Conservation (phyloP, 768 basidiomycete genomes). For the Favolaschia claudopus region DNA sequence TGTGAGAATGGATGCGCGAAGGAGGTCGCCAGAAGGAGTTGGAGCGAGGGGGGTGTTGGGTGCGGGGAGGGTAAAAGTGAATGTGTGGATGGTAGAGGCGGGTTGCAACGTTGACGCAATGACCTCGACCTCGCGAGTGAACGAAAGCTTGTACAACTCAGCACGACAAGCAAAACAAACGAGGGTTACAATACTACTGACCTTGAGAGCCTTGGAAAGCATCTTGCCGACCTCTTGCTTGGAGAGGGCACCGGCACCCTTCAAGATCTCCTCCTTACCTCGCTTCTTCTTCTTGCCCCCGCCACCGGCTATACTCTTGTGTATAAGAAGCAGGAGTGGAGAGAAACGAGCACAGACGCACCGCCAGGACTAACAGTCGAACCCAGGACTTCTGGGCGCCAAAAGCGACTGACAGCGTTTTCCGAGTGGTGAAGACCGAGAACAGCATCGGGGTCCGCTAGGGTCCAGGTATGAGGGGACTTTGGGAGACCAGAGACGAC, state of each 20-base stretch:
- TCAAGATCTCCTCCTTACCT: constrained; percentile 71
- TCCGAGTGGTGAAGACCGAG: constrained; percentile 83
- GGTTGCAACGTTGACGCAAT: constrained; percentile 96
- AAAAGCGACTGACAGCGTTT: constrained; percentile 88
- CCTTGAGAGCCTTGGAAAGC: constrained; percentile 91
- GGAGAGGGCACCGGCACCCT: constrained; percentile 80
- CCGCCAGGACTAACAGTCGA: constrained; percentile 82
- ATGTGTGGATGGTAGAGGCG: constrained; percentile 90
- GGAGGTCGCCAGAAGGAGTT: constrained; percentile 71
- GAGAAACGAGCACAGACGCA: not conserved
- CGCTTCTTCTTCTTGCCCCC: constrained; percentile 74
- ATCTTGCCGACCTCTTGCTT: constrained; percentile 91
- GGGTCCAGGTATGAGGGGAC: constrained; percentile 89
- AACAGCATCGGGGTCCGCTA: constrained; percentile 85
- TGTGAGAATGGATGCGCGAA: constrained; percentile 76
- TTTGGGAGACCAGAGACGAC: constrained; percentile 91
- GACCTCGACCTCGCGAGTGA: constrained; percentile 91
- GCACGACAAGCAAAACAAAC: constrained; percentile 6
- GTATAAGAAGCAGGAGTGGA: not conserved
- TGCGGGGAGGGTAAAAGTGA: constrained; percentile 86
- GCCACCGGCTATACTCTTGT: constrained; percentile 66
- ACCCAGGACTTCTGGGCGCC: constrained; percentile 91
- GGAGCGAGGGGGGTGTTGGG: constrained; percentile 80
- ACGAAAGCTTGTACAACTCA: constrained; percentile 69
- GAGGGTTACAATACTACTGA: constrained; percentile 39